Evolutionary conservation across 441 rosid genomes (phyloP).

Genomic region (Rhodomyrtus psidioides): DNA sequence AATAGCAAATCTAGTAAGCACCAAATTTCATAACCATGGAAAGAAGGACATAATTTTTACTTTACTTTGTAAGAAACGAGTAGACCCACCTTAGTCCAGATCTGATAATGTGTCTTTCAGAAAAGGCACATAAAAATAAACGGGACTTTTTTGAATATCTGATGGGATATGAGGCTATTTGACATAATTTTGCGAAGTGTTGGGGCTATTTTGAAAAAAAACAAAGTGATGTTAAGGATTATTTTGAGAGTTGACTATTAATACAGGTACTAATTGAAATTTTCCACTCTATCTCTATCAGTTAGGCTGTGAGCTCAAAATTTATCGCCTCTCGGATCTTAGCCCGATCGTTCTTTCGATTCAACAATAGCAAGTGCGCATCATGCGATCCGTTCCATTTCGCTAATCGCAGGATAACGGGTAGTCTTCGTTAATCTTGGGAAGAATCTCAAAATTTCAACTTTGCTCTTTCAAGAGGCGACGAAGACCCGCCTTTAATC

Average conservation of each 20-base stretch:
- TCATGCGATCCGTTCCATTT: not conserved
- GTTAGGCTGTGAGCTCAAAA: not conserved
- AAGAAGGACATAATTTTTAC: not conserved
- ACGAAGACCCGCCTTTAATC: not conserved
- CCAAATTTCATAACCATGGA: not conserved
- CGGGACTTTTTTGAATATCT: not conserved
- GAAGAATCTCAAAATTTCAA: not conserved
- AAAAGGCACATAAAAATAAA: not conserved
- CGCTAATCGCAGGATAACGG: not conserved
- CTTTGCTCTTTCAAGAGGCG: not conserved
- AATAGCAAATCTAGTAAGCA: no score
- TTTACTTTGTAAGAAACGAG: not conserved
- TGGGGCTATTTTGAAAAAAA: not conserved
- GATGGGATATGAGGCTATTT: not conserved
- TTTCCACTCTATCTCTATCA: not conserved
- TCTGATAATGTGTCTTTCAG: accelerated
- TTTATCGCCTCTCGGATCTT: no score
- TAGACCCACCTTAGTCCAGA: not conserved
- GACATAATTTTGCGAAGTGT: not conserved
- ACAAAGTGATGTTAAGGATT: not conserved
- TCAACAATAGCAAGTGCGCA: not conserved
- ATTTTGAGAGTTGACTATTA: no score
- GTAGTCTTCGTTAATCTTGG: not conserved
- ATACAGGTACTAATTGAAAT: not conserved
- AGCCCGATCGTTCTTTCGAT: not conserved